phyloP scores from a whole-genome alignment of 768 basidiomycete genomes.

The Mycena maculata region DNA sequence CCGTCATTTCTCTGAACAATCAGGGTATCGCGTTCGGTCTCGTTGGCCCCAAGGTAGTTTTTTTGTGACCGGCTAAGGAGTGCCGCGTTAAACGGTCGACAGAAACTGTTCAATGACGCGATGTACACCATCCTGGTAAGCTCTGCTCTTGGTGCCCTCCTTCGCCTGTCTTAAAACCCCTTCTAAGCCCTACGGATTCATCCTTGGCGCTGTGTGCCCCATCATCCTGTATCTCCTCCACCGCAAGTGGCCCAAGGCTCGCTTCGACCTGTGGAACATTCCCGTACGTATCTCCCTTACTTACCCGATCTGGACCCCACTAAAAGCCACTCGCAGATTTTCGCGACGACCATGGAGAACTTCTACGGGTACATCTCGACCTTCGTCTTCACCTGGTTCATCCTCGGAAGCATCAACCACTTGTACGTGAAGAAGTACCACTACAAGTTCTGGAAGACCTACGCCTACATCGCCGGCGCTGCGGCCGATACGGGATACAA shows the following conservation, averaged over 20 bases:
- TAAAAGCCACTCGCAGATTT: constrained; percentile 20
- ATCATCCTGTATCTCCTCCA: constrained; percentile 37
- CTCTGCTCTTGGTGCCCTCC: not conserved
- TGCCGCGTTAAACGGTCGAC: not conserved
- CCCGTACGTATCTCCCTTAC: constrained; percentile 21
- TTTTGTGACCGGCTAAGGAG: not conserved
- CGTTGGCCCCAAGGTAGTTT: constrained; percentile 35
- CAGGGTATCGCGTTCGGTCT: constrained; percentile 41
- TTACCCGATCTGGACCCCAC: fast-evolving
- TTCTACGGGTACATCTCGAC: constrained; percentile 40
- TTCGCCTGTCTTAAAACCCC: not conserved
- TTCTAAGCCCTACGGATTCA: constrained; percentile 39
- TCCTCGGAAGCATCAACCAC: constrained; percentile 40
- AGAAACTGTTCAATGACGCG: constrained; percentile 37
- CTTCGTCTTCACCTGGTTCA: constrained; percentile 36
- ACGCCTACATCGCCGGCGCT: constrained; percentile 39
- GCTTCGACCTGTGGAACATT: constrained; percentile 38
- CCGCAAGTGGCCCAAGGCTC: constrained; percentile 34
- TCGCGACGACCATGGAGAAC: constrained; percentile 38
- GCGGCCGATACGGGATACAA: constrained; percentile 43
- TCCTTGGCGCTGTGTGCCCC: constrained; percentile 37
- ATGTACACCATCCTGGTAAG: constrained; percentile 39
- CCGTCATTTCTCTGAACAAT: constrained; percentile 41
- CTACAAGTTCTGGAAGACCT: constrained; percentile 42
- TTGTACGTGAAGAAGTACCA: constrained; percentile 39